Conservation (phyloP, 306 rosid genomes). For the Prinsepia uniflora region DNA sequence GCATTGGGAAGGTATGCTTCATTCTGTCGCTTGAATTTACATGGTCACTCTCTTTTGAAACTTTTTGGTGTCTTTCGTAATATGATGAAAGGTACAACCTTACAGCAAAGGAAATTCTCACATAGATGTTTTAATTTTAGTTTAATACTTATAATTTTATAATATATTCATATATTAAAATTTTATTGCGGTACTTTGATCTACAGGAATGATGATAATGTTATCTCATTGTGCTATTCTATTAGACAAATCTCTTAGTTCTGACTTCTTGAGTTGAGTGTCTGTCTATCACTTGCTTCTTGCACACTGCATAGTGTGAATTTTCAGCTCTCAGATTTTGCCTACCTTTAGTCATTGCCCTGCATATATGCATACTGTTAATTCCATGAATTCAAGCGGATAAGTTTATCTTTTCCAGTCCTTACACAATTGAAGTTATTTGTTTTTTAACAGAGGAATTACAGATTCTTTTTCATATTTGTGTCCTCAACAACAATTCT, state of each 20-base stretch:
- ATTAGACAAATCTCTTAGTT: background rate
- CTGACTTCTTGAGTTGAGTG: background rate
- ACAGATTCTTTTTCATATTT: slow-evolving; percentile 49
- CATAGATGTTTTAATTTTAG: background rate
- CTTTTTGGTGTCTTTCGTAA: background rate
- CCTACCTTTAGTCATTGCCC: background rate
- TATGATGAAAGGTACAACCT: background rate
- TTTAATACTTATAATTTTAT: background rate
- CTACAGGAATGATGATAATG: background rate
- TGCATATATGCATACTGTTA: background rate
- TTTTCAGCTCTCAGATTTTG: background rate
- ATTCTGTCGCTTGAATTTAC: background rate
- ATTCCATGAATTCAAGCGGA: background rate
- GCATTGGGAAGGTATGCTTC: slow-evolving; percentile 66
- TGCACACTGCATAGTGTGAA: background rate
- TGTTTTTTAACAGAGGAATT: slow-evolving; percentile 36
- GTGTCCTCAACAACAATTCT: slow-evolving; percentile 41
- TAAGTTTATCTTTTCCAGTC: background rate
- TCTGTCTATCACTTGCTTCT: background rate
- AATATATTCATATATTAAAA: background rate
- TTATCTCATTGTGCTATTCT: background rate
- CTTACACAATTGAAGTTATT: slow-evolving; percentile 21
- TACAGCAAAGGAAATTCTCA: background rate
- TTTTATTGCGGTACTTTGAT: background rate
- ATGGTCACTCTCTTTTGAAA: background rate